phyloP scores from a whole-genome alignment of 2,329 filamentous ascomycete species.

The Madurella fahalii region DNA sequence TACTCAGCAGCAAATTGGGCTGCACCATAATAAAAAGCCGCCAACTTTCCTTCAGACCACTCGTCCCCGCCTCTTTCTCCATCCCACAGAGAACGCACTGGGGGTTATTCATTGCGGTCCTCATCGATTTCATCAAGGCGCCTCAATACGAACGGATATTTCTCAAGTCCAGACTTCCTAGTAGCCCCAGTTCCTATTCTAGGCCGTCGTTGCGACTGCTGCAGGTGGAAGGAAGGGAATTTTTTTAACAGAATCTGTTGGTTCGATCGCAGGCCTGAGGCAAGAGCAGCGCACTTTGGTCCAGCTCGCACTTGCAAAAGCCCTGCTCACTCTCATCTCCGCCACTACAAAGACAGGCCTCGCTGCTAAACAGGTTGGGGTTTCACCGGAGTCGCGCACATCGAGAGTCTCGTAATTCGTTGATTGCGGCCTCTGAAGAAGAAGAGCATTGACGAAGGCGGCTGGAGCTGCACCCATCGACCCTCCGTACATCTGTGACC shows the following conservation, averaged over 20 bases:
- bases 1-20: neutral
- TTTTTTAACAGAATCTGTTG: constrained; percentile 4
- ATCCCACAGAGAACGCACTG: constrained; percentile 9
- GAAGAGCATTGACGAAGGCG: constrained; percentile 5
- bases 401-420: constrained; percentile 21
- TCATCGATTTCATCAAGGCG: constrained; percentile 17
- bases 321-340: neutral
- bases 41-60: neutral
- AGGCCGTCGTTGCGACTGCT: neutral
- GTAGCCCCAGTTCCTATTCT: constrained; percentile 20
- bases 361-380: neutral
- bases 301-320: constrained; percentile 3
- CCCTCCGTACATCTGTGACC: constrained; percentile 17
- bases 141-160: constrained; percentile 7
- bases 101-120: neutral
- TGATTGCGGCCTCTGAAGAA: constrained; percentile 7
- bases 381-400: constrained; percentile 3
- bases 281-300: constrained; percentile 9
- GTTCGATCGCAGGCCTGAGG: constrained; percentile 2
- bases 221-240: constrained; percentile 6
- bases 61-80: constrained; percentile 4
- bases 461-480: constrained; percentile 1
- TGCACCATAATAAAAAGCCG: neutral
- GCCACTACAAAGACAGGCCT: constrained; percentile 1
- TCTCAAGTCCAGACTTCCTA: constrained; percentile 21